Evolutionary conservation across 2,329 filamentous ascomycete genomes (phyloP), one percentile per base, ranked within the genome.

Genomic region (Fusarium sp.): DNA sequence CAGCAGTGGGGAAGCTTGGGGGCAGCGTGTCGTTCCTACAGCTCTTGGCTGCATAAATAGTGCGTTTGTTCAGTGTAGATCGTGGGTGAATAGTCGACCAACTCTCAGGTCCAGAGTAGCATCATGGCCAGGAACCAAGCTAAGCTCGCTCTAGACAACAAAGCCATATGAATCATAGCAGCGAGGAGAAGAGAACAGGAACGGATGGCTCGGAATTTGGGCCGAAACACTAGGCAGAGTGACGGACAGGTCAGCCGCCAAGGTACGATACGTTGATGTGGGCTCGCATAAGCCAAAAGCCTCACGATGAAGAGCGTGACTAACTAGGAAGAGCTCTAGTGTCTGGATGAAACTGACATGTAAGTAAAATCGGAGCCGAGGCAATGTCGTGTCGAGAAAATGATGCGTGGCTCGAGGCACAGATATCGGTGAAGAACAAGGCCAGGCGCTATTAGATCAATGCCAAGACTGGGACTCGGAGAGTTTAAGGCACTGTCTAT

Each of bases 21-120:
- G 31, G 42, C 15, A 19, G 24, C 26, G 22, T 19, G 19, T 19
- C 19, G 15, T 26, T 24, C 25, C n/a, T 26, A 35, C 19, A 52
- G 22, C 12, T 53, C 47, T 53, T 55, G 52, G 56, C 49, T 61
- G 48, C 56, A 60, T 60, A 55, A 34, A 11, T 25, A 7, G 26
- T 59, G 45, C 19, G 32, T 40, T 32, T 32, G 22, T 29, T n/a
- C 34, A 34, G 31, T 34, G 31, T 34, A 34, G 31, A 34, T 34
- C 31, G 6, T n/a, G 29, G n/a, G 13, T 34, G 6, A 13, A 7
- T 34, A n/a, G 12, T 11, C 3, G 12, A 31, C 10, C 29, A 31
- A 31, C 29, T 11, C 9, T 34, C 7, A 34, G 31, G 13, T 7
- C 31, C 12, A n/a, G 13, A 34, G 31, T n/a, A 34, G 13, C n/a